These are phyloP conservation scores for Schizosaccharomyces octosporus DNA, from an alignment of 805 yeast genomes.

Conservation along the genomic window DNA sequence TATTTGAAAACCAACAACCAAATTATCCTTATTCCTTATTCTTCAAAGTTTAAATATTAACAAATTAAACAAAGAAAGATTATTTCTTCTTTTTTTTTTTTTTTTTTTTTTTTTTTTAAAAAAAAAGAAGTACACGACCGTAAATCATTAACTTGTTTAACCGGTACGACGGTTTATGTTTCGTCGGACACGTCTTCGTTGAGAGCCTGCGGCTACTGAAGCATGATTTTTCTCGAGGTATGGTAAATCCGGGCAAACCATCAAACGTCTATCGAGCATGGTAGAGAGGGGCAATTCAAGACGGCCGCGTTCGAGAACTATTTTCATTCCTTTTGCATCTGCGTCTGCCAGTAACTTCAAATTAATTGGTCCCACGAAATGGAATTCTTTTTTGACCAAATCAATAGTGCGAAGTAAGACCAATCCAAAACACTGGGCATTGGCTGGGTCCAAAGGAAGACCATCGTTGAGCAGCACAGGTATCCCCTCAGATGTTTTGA, in stretches of 20 bases:
- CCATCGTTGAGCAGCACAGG: conserved; percentile 1
- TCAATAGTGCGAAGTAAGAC: conserved; percentile 6
- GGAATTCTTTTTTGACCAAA: background rate
- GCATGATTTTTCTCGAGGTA: background rate
- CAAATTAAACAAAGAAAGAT: too few relatives aligned
- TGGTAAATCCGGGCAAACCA: background rate
- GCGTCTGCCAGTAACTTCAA: background rate
- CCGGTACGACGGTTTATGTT: background rate
- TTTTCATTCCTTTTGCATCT: background rate
- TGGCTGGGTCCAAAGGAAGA: background rate
- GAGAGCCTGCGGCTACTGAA: background rate
- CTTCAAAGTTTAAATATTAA: too few relatives aligned
- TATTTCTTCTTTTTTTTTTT: too few relatives aligned
- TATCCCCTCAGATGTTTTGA: background rate
- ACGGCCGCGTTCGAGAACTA: background rate
- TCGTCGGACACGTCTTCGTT: background rate
- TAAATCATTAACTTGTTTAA: background rate
- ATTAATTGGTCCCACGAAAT: conserved; percentile 3
- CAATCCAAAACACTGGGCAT: conserved; percentile 5
- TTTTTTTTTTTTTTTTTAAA: too few relatives aligned
- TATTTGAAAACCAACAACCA: too few relatives aligned
- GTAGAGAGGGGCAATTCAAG: background rate
- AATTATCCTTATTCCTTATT: too few relatives aligned
- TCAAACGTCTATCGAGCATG: background rate
- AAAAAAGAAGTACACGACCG: too few relatives aligned